phyloP scores from a whole-genome alignment of 2,329 filamentous ascomycete species.

The Botryosphaeria dothidea region DNA sequence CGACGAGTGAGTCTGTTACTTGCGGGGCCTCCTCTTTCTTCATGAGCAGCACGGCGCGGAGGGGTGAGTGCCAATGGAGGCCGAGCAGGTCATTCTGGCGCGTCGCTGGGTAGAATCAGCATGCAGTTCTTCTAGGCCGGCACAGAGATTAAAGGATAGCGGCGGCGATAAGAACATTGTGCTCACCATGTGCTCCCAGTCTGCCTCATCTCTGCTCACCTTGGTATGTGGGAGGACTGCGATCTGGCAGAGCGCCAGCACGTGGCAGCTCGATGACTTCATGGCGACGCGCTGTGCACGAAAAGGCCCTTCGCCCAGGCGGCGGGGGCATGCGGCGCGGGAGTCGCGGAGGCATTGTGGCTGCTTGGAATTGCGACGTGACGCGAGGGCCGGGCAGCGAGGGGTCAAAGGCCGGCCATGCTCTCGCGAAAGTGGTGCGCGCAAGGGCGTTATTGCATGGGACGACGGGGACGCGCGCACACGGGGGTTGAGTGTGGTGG shows the following conservation, averaged over 20 bases:
- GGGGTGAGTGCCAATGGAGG: constrained; percentile 67
- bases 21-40: constrained; percentile 63
- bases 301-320: constrained; percentile 27
- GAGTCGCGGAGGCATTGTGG: neutral
- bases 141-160: neutral
- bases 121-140: neutral
- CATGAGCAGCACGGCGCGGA: constrained; percentile 67
- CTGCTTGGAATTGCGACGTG: neutral
- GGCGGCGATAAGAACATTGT: neutral
- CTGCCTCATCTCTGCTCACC: constrained; percentile 18
- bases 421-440: neutral
- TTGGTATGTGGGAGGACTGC: constrained; percentile 35
- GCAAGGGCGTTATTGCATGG: neutral
- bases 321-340: neutral
- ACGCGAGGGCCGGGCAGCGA: neutral
- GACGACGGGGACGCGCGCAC: too few species aligned
- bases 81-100: constrained; percentile 62
- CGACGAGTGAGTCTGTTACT: constrained; percentile 58
- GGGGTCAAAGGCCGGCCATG: neutral
- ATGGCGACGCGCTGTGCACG: constrained; percentile 26
- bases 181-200: constrained; percentile 10
- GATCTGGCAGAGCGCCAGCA: constrained; percentile 35
- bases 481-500: too few species aligned
- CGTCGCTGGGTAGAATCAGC: constrained; percentile 47
- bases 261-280: constrained; percentile 25